Conservation (phyloP, 2,329 filamentous ascomycete species). For the Dactylellina drechsleri region DNA sequence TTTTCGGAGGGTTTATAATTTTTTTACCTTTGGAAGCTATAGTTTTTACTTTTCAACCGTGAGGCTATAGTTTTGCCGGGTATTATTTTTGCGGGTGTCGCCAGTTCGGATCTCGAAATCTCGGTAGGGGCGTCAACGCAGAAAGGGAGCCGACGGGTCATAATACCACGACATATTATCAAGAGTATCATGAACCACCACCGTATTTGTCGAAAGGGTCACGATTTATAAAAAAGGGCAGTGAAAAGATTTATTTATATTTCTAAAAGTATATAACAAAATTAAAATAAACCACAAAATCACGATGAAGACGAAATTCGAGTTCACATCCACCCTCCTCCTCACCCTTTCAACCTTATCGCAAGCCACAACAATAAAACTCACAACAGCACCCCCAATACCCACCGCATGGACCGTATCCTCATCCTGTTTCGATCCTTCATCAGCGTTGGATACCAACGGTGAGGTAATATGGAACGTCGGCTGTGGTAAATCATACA, state of each 20-base stretch:
- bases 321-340: background rate
- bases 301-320: too few species aligned
- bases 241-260: too few species aligned
- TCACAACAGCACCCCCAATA: conserved; percentile 32
- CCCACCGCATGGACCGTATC: conserved; percentile 35
- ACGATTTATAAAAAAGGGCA: too few species aligned
- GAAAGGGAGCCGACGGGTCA: background rate
- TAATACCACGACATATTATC: too few species aligned
- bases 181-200: too few species aligned
- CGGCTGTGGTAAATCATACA: conserved; percentile 25
- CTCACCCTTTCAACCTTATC: background rate
- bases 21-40: background rate
- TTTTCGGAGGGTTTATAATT: background rate
- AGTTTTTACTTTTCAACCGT: background rate
- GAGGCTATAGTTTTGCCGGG: background rate
- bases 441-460: conserved; percentile 7
- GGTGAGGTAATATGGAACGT: conserved; percentile 37
- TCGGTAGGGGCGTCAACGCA: background rate
- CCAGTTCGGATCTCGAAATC: conserved; percentile 16
- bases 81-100: conserved; percentile 9
- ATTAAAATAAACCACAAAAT: too few species aligned
- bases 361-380: conserved; percentile 4
- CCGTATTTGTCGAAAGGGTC: too few species aligned
- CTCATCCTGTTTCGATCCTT: conserved; percentile 22
- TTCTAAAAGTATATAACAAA: too few species aligned